Conservation (phyloP, 208 protist species). For the Phytomonas sp. region DNA sequence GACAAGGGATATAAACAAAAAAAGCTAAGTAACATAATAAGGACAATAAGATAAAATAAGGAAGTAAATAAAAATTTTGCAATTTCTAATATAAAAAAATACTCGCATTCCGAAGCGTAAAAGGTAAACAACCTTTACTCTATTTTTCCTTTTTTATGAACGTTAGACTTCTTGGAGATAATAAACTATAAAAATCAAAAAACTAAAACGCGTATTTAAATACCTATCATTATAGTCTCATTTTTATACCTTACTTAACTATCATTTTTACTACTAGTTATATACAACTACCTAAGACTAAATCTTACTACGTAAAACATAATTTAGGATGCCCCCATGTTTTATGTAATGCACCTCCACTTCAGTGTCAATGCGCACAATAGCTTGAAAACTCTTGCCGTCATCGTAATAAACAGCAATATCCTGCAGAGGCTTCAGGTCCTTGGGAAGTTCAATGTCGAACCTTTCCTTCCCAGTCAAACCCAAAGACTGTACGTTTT, state of each 20-base stretch:
- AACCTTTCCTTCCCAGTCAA: conserved; percentile 92
- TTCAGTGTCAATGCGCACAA: conserved; percentile 91
- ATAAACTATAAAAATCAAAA: not conserved
- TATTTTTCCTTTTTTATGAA: not conserved
- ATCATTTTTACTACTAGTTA: conserved; percentile 5
- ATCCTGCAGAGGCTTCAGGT: conserved; percentile 77
- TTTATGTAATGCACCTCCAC: conserved; percentile 92
- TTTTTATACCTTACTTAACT: not conserved
- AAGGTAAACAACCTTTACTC: conserved; percentile 8
- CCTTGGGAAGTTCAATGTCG: conserved; percentile 75
- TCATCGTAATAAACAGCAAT: conserved; percentile 78
- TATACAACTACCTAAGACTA: conserved; percentile 12
- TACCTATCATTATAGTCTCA: not conserved
- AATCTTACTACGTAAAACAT: conserved; percentile 77
- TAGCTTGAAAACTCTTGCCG: conserved; percentile 82
- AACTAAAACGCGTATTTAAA: not conserved
- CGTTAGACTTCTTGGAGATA: not conserved
- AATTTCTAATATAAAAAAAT: not conserved
- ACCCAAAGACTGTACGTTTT: conserved; percentile 76
- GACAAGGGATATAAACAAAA: conserved; percentile 7
- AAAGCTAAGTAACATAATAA: conserved; percentile 7
- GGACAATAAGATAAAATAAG: conserved; percentile 17
- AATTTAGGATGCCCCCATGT: conserved; percentile 92
- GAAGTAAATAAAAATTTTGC: conserved; percentile 7
- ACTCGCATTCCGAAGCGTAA: conserved; percentile 6